A percentile compares a stretch with the other conserved stretches of the same genome.
phyloP scores from a whole-genome alignment of 169 alveolate species.

The Plasmodium gaboni region DNA sequence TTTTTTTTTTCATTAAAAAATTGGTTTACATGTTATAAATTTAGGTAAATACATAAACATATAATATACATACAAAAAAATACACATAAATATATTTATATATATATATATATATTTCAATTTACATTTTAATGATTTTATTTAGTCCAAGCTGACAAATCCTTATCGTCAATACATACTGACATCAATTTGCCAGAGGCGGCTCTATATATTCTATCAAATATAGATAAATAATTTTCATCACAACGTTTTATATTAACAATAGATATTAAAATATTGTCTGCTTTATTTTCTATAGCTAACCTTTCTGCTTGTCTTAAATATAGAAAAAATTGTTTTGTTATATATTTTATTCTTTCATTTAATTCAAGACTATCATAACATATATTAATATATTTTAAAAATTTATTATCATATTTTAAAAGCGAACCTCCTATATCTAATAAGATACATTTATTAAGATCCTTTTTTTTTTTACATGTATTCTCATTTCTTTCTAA shows the following conservation, averaged over 20 bases:
- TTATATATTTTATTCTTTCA: constrained; percentile 71
- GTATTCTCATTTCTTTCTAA: too few species aligned
- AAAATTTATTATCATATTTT: constrained; percentile 16
- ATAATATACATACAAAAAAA: too few species aligned
- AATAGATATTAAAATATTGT: constrained; percentile 76
- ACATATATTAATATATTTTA: constrained; percentile 67
- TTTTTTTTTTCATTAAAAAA: too few species aligned
- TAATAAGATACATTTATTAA: constrained; percentile 75
- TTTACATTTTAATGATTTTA: background rate
- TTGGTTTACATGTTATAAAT: too few species aligned
- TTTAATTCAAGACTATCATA: constrained; percentile 58
- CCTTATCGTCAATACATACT: background rate
- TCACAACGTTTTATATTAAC: constrained; percentile 77
- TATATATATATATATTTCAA: too few species aligned
- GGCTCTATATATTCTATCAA: constrained; percentile 91
- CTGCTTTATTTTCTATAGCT: constrained; percentile 75
- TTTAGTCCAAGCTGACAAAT: background rate
- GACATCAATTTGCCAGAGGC: constrained; percentile 83
- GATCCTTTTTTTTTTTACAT: constrained; percentile 37
- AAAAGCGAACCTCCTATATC: constrained; percentile 72
- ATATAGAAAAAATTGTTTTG: constrained; percentile 85
- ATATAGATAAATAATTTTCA: constrained; percentile 86
- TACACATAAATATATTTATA: too few species aligned
- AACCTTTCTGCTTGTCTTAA: constrained; percentile 89
- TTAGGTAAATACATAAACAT: too few species aligned